phyloP scores from a whole-genome alignment of 2,329 filamentous ascomycete species.

The Periconia macrospinosa region DNA sequence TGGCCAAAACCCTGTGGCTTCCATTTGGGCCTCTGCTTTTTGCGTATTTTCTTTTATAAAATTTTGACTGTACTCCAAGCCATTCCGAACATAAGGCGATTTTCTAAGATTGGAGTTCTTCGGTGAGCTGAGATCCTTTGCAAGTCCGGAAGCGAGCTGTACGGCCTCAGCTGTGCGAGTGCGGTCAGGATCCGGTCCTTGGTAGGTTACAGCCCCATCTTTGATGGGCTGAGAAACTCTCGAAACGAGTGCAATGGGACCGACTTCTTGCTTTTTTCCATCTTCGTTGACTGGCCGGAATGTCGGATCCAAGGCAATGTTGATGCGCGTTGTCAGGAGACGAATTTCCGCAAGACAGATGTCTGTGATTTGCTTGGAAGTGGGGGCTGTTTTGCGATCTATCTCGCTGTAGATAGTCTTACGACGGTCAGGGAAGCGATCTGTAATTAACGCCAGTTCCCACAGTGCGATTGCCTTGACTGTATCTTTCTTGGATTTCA shows the following conservation, averaged over 20 bases:
- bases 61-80: slow-evolving; percentile 14
- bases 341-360: slow-evolving; percentile 71
- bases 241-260: slow-evolving; percentile 51
- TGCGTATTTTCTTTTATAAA: not conserved
- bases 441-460: slow-evolving; percentile 82
- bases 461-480: slow-evolving; percentile 84
- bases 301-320: slow-evolving; percentile 46
- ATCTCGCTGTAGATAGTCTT: slow-evolving; percentile 85
- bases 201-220: slow-evolving; percentile 47
- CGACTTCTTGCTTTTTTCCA: slow-evolving; percentile 17
- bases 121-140: slow-evolving; percentile 43
- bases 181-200: slow-evolving; percentile 45
- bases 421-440: slow-evolving; percentile 72
- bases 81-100: slow-evolving; percentile 38
- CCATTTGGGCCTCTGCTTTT: slow-evolving; percentile 1
- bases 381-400: slow-evolving; percentile 75
- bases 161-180: slow-evolving; percentile 30
- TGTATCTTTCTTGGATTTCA: slow-evolving; percentile 80
- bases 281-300: slow-evolving; percentile 18
- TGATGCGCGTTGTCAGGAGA: slow-evolving; percentile 68
- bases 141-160: slow-evolving; percentile 44
- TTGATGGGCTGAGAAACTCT: slow-evolving; percentile 53
- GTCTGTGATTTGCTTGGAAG: slow-evolving; percentile 77
- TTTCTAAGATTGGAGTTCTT: slow-evolving; percentile 29
- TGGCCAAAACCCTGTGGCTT: slow-evolving; percentile 27